Conservation (phyloP, 2,329 filamentous ascomycete species). For the Cytospora schulzeri region DNA sequence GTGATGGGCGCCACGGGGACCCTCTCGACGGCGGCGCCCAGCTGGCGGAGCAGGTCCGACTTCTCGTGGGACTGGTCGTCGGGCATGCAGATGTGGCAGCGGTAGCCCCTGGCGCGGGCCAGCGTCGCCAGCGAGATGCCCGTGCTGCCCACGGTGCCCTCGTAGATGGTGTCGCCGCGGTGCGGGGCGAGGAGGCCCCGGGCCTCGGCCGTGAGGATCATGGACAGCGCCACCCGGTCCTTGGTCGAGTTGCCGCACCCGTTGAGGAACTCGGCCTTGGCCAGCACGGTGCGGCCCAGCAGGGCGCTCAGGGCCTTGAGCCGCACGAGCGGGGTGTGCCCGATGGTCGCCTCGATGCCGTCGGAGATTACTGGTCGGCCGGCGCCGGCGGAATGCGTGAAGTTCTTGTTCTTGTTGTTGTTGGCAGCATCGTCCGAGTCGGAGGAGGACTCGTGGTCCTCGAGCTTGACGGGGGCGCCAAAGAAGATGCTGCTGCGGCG, state of each 20-base stretch:
- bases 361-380: slow-evolving; percentile 56
- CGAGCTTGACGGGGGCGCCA: slow-evolving; percentile 52
- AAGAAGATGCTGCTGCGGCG: slow-evolving; percentile 50
- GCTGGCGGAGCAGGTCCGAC: slow-evolving; percentile 80
- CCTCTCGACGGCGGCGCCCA: slow-evolving; percentile 90
- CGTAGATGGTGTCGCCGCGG: slow-evolving; percentile 92
- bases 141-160: slow-evolving; percentile 94
- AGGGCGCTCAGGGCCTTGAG: slow-evolving; percentile 84
- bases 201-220: slow-evolving; percentile 82
- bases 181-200: slow-evolving; percentile 74
- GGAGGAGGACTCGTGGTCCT: slow-evolving; percentile 52
- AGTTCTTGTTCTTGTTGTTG: too few species aligned
- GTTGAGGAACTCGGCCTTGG: slow-evolving; percentile 95
- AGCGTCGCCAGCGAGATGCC: slow-evolving; percentile 93
- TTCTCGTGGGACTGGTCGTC: slow-evolving; percentile 89
- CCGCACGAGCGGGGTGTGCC: slow-evolving; percentile 85
- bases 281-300: slow-evolving; percentile 86
- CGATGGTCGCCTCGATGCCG: slow-evolving; percentile 90
- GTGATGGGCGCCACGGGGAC: slow-evolving; percentile 91
- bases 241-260: slow-evolving; percentile 93
- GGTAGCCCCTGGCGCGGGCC: slow-evolving; percentile 84
- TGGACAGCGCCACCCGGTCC: slow-evolving; percentile 88
- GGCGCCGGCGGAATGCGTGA: slow-evolving; percentile 28
- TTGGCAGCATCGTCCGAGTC: slow-evolving; percentile 34
- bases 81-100: slow-evolving; percentile 96